Evolutionary conservation across 805 yeast species (phyloP), one percentile per base, ranked within the genome.

Genomic region (Wickerhamiella lipophila): DNA sequence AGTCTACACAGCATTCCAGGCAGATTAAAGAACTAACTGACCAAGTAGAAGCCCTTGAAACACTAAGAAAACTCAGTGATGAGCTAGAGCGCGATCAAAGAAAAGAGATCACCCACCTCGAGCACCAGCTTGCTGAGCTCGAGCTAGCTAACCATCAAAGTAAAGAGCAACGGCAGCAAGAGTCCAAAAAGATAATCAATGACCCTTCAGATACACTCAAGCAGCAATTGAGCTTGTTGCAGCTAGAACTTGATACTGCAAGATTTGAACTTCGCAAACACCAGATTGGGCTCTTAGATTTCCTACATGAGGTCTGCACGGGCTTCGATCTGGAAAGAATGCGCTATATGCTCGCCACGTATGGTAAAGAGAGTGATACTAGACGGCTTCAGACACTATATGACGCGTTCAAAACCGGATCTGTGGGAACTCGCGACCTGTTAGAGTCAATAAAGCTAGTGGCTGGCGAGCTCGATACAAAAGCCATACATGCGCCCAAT

Each of bases 31-130:
- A 57, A n/a, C 61, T 77, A 18, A 60, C 67, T 27, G 53, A 53
- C 3, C 67, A 75, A 0, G 64, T 78, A 1, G 66, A 65, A 1
- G 82, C 79, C 19, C 62, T 78, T 29, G 75, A 71, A 41, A 77
- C 74, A 45, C 57, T 79, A 18, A 74, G 74, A 50, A 73, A 70
- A 42, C 57, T 79, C 8, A 76, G 75, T 50, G 73, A 68, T 47
- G 74, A 74, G 48, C 61, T 78, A 26, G 80, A 77, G 49, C 69
- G 68, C 9, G 63, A 60, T 38, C 77, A 72, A 48, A 25, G 56
- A 1, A 68, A 63, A 19, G 60, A 73, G 0, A 78, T 76, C 53
- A 50, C 57, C 15, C 74, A 72, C 35, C 62, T 77, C 18, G 57
- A 61, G 15, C 50, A 53, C 2, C 72, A 74, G 3, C 62, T 78